Evolutionary conservation across 2,329 filamentous ascomycete genomes (phyloP), one percentile per base, ranked within the genome.

Genomic region (Aureobasidium sp.): DNA sequence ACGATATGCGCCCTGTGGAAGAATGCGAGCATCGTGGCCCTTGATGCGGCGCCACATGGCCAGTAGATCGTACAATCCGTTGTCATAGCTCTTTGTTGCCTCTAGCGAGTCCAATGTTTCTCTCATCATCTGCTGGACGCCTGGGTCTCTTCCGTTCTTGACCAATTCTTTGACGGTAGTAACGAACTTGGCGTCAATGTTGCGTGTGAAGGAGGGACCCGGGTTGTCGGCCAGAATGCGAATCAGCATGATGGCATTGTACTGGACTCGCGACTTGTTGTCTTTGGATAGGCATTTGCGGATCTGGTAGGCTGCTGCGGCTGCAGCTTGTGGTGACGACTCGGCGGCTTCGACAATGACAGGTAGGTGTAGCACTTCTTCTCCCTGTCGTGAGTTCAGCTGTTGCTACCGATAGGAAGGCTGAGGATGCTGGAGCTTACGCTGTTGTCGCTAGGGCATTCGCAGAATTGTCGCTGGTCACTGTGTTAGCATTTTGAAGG

Each of bases 231-330:
- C 82, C 67, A 99, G 79, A 70, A 99, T 99, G 65, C 93, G 88
- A 68, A 95, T 81, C 62, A 99, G 83, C 94, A 97, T 97, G 70
- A 97, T 86, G 66, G 91, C 88, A 77, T 97, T 97, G 81, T 97
- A 97, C 75, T 97, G 93, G 68, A 87, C 86, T 48, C 80, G 76
- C n/a, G 62, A 48, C 37, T 72, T 72, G 66, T 76, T 80, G 75
- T 90, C 86, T 50, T 92, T 88, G 67, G 86, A 87, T 64, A 99
- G 79, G 73, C 87, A 93, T 74, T 90, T 92, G 72, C 90, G 88
- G 71, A 97, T 90, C 67, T 88, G 81, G 67, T 84, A 79, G 55
- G 92, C 91, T 68, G 90, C 90, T 69, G 92, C 89, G 66, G 87
- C 85, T 27, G 93, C 92, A 6, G 94, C 94, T 51, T 81, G 79